Evolutionary conservation across 331 rosid species (phyloP).

Genomic region (Pyracantha coccinea): DNA sequence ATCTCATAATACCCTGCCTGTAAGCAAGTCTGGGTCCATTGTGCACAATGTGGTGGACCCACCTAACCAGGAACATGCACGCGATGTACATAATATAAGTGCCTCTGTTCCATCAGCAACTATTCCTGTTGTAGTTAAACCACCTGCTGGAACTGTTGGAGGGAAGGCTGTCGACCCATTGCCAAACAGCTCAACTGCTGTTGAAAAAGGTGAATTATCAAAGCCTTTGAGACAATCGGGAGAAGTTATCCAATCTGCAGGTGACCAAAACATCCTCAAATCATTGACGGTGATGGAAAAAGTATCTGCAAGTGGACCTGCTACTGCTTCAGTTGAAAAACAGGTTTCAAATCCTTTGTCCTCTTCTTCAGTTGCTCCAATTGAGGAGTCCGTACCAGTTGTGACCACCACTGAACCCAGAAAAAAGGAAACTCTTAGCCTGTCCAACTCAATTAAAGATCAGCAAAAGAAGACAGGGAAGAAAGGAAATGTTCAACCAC

Average conservation of each 20-base stretch:
- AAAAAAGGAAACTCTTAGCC: conserved; percentile 35
- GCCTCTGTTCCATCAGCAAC: conserved; percentile 27
- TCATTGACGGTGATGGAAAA: conserved; percentile 18
- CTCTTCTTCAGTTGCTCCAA: conserved; percentile 12
- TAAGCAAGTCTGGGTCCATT: conserved; percentile 39
- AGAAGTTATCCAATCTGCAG: conserved; percentile 17
- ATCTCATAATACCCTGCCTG: conserved; percentile 30
- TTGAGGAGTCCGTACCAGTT: conserved; percentile 34
- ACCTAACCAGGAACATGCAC: conserved; percentile 38
- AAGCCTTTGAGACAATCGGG: conserved; percentile 31
- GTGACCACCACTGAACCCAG: conserved; percentile 29
- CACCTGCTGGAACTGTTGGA: conserved; percentile 27
- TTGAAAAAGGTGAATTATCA: conserved; percentile 40
- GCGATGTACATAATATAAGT: conserved; percentile 30
- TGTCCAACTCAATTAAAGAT: conserved; percentile 54
- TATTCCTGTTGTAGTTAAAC: conserved; percentile 37
- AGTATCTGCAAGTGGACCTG: conserved; percentile 17
- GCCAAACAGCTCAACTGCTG: conserved; percentile 22
- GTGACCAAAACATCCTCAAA: conserved; percentile 21
- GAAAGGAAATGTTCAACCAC: conserved; percentile 37
- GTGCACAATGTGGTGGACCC: conserved; percentile 32
- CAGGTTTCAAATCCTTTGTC: conserved; percentile 18
- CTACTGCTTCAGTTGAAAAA: conserved; percentile 26
- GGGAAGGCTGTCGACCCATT: conserved; percentile 30
- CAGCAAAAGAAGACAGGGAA: conserved; percentile 44